Base-by-base conservation (phyloP, 2,329 filamentous ascomycete genomes). In the Fusarium subtropicale region DNA sequence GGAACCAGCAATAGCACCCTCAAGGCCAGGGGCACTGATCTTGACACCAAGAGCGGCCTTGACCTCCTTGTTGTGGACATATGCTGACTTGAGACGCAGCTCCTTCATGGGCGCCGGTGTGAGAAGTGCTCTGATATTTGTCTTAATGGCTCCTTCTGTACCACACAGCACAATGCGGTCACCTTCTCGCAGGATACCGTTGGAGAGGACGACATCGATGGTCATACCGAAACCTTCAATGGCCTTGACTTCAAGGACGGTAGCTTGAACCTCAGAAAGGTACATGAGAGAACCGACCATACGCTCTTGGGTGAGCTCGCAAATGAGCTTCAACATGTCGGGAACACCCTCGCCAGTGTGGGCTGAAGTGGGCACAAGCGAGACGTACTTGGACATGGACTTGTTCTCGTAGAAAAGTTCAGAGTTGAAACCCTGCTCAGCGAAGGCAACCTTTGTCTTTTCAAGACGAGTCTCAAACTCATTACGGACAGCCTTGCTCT, bases 261-360 rank as follows among this genome's bases (percentile, higher is more conserved):
- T 99, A 79, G 94, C 96, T 82, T 99, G 94, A 28, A 98, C 93
- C 82, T 99, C 96, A 33, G 94, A 96, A 60, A 99, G 88, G 80
- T 99, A 99, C 96, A 99, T 99, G 74, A 99, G 89, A 70, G 94
- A 93, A 74, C 91, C 93, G 46, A 96, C 95, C 93, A 99, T 98
- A 75, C 96, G 92, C 83, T 98, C 94, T 82, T 99, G 97, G 2
- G 94, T 97, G 61, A 99, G 87, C 75, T 92, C 90, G 51, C 97
- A 84, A 72, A 99, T 92, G 64, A 99, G 90, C 87, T 97, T 99
- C 76, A 99, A 85, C 94, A 99, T 95, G 80, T 99, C 96, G 26
- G 96, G 96, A 72, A 99, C 95, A 89, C 96, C 96, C 83, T 99
- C 96, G 75, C 96, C 97, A n/a, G 96, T 98, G 81, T 97, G 93